A percentile compares a stretch with the other conserved stretches of the same genome.
Evolutionary conservation across 495 filamentous ascomycete species (phyloP).

Genomic region (Cladorrhinum samala): DNA sequence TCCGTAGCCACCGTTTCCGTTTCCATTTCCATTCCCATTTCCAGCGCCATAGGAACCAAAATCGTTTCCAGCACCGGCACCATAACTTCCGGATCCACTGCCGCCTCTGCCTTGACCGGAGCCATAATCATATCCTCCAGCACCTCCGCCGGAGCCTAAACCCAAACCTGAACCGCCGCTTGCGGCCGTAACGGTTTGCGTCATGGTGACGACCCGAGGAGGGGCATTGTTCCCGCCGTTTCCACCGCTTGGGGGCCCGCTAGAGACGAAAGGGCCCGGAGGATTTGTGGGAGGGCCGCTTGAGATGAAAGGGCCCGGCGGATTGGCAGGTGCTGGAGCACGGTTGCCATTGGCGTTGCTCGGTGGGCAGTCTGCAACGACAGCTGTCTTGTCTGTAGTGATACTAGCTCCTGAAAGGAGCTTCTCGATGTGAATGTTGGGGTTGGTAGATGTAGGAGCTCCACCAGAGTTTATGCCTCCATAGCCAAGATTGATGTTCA

Average conservation of each 20-base stretch:
- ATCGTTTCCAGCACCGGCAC: constrained; percentile 4
- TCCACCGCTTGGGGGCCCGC: constrained; percentile 10
- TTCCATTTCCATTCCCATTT: too few species aligned
- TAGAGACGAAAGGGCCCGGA: constrained; percentile 10
- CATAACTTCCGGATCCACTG: constrained; percentile 1
- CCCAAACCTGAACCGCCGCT: background rate
- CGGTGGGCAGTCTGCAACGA: constrained; percentile 5
- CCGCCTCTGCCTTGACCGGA: constrained; percentile 3
- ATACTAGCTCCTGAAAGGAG: constrained; percentile 1
- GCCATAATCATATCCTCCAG: background rate
- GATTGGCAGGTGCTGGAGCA: background rate
- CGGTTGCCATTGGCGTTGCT: constrained; percentile 4
- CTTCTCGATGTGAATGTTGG: constrained; percentile 1
- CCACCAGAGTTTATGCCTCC: background rate
- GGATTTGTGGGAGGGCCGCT: background rate
- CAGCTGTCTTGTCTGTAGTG: constrained; percentile 4
- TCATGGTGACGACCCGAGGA: constrained; percentile 3
- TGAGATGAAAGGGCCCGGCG: background rate
- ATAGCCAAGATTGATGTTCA: constrained; percentile 23
- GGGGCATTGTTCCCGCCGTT: constrained; percentile 6
- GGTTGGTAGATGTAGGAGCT: constrained; percentile 9
- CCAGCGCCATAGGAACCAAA: too few species aligned
- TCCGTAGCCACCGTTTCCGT: too few species aligned
- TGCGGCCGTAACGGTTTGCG: constrained; percentile 5
- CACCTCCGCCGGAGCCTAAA: too few species aligned